A percentile compares a stretch with the other conserved stretches of the same genome.
These are phyloP conservation scores for Hysterium pulicare DNA, from an alignment of 2,329 filamentous ascomycete species.

Conservation along the genomic window DNA sequence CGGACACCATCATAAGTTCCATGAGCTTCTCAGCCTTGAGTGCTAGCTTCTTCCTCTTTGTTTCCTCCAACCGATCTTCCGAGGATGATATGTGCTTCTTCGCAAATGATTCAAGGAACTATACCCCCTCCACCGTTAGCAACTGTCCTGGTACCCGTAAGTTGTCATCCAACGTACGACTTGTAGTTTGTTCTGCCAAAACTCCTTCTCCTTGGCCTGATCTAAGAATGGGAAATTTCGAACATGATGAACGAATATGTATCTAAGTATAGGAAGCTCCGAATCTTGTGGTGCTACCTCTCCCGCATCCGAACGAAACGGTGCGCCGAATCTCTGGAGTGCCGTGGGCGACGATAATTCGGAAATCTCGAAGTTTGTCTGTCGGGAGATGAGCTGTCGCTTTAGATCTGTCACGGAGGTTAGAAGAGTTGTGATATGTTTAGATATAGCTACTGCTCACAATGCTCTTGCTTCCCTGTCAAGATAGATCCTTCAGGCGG, in stretches of 20 bases:
- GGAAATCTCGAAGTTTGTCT: slow-evolving; percentile 84
- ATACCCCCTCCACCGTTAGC: slow-evolving; percentile 6
- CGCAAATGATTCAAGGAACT: slow-evolving; percentile 97
- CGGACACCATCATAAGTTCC: slow-evolving; percentile 99
- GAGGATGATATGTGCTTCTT: slow-evolving; percentile 96
- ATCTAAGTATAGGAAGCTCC: slow-evolving; percentile 86
- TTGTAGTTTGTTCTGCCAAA: slow-evolving; percentile 98
- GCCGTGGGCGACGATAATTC: slow-evolving; percentile 95
- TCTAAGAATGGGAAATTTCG: slow-evolving; percentile 97
- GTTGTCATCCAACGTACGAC: slow-evolving; percentile 63
- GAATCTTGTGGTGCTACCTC: slow-evolving; percentile 92
- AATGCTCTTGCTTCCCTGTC: slow-evolving; percentile 97
- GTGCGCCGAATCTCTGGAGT: slow-evolving; percentile 89
- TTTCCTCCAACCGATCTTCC: slow-evolving; percentile 92
- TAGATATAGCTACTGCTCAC: slow-evolving; percentile 48
- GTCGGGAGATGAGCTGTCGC: slow-evolving; percentile 85
- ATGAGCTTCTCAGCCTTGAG: slow-evolving; percentile 92
- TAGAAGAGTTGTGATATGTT: slow-evolving; percentile 11
- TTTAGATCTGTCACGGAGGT: slow-evolving; percentile 69
- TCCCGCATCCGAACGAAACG: slow-evolving; percentile 87
- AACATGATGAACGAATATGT: slow-evolving; percentile 97
- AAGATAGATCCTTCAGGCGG: slow-evolving; percentile 61
- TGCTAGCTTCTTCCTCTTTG: slow-evolving; percentile 88
- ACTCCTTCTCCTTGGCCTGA: slow-evolving; percentile 96
- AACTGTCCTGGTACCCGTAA: too few species aligned